These are phyloP conservation scores for Plantago rigida DNA, from an alignment of 305 asterid genomes.

Conservation along the genomic window DNA sequence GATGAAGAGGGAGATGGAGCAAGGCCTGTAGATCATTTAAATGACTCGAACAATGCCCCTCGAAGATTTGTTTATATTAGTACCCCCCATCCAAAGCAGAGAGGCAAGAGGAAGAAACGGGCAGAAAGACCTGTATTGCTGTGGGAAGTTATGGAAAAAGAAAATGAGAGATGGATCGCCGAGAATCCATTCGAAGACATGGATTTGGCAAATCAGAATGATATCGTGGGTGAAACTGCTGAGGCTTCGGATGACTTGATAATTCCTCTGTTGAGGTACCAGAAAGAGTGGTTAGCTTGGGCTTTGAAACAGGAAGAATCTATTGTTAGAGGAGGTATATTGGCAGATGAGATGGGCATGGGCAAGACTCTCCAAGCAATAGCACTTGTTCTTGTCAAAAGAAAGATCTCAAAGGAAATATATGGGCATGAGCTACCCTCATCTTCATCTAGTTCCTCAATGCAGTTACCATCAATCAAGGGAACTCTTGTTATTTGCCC, in stretches of 20 bases:
- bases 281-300: slow-evolving; percentile 96
- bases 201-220: slow-evolving; percentile 54
- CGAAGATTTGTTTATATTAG: slow-evolving; percentile 13
- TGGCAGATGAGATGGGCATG: slow-evolving; percentile 99
- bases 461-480: slow-evolving; percentile 44
- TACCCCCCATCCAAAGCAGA: slow-evolving; percentile 31
- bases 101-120: slow-evolving; percentile 40
- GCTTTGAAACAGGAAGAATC: slow-evolving; percentile 83
- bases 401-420: slow-evolving; percentile 37
- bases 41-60: slow-evolving; percentile 19
- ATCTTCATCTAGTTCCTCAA: slow-evolving; percentile 45
- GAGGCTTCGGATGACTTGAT: slow-evolving; percentile 68
- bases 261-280: slow-evolving; percentile 73
- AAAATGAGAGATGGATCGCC: slow-evolving; percentile 54
- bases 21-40: slow-evolving; percentile 11
- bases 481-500: slow-evolving; percentile 91
- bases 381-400: slow-evolving; percentile 76
- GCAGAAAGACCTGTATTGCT: slow-evolving; percentile 39
- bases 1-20: slow-evolving; percentile 22
- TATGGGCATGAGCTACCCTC: slow-evolving; percentile 31
- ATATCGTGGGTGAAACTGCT: slow-evolving; percentile 42
- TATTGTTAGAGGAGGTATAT: slow-evolving; percentile 69
- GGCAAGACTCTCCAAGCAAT: slow-evolving; percentile 94
- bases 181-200: slow-evolving; percentile 45
- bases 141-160: slow-evolving; percentile 73